phyloP scores from a whole-genome alignment of 2,329 filamentous ascomycete genomes.

The Nemania sp. region DNA sequence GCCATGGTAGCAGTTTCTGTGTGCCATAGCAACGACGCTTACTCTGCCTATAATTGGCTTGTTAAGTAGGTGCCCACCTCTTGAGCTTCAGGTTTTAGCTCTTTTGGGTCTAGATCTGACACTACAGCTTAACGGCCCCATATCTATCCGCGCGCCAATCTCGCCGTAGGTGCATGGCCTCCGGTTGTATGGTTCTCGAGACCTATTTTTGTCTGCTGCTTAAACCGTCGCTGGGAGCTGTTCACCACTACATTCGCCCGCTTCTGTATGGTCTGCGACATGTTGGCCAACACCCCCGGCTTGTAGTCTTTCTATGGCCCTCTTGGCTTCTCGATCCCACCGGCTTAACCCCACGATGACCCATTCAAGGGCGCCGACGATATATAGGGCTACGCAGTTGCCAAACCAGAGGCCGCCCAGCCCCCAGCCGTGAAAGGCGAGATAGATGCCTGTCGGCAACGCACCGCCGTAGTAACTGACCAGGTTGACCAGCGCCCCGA shows the following conservation, averaged over 20 bases:
- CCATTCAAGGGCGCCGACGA: constrained; percentile 81
- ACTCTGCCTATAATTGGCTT: constrained; percentile 1
- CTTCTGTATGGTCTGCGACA: background rate
- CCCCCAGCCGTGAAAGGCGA: constrained; percentile 87
- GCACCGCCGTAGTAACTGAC: constrained; percentile 84
- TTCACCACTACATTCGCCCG: background rate
- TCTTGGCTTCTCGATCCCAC: constrained; percentile 74
- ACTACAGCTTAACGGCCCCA: too few relatives aligned
- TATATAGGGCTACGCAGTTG: constrained; percentile 77
- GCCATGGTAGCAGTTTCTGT: constrained; percentile 9
- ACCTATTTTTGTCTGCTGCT: background rate
- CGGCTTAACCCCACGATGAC: constrained; percentile 74
- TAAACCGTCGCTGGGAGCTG: constrained; percentile 2
- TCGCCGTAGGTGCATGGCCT: too few relatives aligned
- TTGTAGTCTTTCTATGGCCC: constrained; percentile 73
- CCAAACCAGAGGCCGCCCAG: constrained; percentile 80
- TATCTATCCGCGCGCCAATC: constrained; percentile 16
- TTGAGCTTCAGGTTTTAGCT: too few relatives aligned
- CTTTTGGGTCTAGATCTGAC: too few relatives aligned
- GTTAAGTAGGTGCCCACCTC: background rate
- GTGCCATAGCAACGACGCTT: constrained; percentile 22
- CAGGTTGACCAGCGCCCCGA: constrained; percentile 80
- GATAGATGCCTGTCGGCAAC: constrained; percentile 77
- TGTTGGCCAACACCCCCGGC: constrained; percentile 33
- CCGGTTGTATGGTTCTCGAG: too few relatives aligned